Evolutionary conservation across 2,329 filamentous ascomycete genomes (phyloP).

Genomic region (Elsinoe perseae): DNA sequence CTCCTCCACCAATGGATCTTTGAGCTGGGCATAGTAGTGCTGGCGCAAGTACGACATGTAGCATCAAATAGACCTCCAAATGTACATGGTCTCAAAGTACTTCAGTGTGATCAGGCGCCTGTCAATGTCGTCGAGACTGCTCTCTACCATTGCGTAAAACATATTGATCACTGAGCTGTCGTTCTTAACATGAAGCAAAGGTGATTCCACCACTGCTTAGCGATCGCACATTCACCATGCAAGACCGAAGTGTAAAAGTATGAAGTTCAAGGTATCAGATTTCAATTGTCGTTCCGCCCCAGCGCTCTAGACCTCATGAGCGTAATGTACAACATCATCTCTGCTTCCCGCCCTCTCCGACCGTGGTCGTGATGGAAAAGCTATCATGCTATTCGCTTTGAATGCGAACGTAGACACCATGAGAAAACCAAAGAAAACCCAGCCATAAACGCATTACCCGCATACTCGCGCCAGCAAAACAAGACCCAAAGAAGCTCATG

Average conservation of each 20-base stretch:
- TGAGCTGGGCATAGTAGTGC: conserved; percentile 23
- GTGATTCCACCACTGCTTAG: not conserved
- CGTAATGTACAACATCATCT: conserved; percentile 17
- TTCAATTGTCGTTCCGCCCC: conserved; percentile 14
- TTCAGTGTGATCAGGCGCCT: too few species aligned
- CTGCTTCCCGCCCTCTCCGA: conserved; percentile 9
- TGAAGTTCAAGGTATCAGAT: conserved; percentile 15
- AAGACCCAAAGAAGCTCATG: conserved; percentile 20
- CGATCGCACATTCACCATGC: not conserved
- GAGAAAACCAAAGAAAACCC: conserved; percentile 18
- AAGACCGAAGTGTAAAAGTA: not conserved
- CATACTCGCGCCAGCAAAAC: conserved; percentile 18
- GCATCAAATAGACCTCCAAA: conserved; percentile 1
- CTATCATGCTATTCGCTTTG: conserved; percentile 16
- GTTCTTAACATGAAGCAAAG: too few species aligned
- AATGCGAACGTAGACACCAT: conserved; percentile 16
- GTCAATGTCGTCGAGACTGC: too few species aligned
- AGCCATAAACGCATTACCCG: conserved; percentile 21
- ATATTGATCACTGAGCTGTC: too few species aligned
- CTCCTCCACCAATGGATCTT: conserved; percentile 46
- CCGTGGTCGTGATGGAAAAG: conserved; percentile 16
- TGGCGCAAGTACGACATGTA: conserved; percentile 17
- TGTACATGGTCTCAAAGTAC: not conserved
- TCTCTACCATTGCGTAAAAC: too few species aligned
- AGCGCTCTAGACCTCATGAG: conserved; percentile 15